Base-by-base conservation (phyloP, 768 basidiomycete species). In the Dictyophora rubrovolvata region DNA sequence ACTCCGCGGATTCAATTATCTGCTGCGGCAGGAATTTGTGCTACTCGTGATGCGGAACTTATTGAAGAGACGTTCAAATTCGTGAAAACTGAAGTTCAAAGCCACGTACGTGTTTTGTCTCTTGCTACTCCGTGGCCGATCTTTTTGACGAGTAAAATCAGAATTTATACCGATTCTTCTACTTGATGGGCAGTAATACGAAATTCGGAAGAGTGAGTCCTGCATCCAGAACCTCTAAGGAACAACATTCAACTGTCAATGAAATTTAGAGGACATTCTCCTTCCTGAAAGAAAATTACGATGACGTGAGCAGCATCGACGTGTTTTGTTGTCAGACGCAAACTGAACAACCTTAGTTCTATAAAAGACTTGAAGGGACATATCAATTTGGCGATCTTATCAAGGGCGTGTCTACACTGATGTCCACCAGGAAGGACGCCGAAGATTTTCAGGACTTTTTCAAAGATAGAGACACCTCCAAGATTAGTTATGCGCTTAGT, bases 11-110 rank as follows among this genome's bases (percentile, higher is more conserved):
- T 42, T 85, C 37, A 82, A 83, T 28, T 28, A 65, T 80, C 82
- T 28, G 77, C 85, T 42, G 86, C 87, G 14, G 84, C 89, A 84
- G 89, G 84, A 1, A 75, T 94, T 74, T 81, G 84, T 55, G 73
- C 79, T 22, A 74, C 85, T 1, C 71, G 75, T 65, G 79, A 89
- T 61, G 65, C 72, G 10, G 75, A 68, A 58, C 75, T 93, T 34
- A 67, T 87, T 61, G 69, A 81, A 46, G 76, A 81, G 69, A 87
- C 85, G 1, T 80, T 89, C 65, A 69, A 77, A n/a, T 83, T 82
- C 71, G 78, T 89, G 59, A 65, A 77, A 37, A 69, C 67, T 34
- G 77, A 80, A 55, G 75, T 78, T 11, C 76, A 81, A 60, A 79
- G 79, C 61, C 80, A 87, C 66, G 86, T 90, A 64, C 70, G 34